phyloP scores from a whole-genome alignment of 352 stramenopile species.

The Globisporangium spinosum region DNA sequence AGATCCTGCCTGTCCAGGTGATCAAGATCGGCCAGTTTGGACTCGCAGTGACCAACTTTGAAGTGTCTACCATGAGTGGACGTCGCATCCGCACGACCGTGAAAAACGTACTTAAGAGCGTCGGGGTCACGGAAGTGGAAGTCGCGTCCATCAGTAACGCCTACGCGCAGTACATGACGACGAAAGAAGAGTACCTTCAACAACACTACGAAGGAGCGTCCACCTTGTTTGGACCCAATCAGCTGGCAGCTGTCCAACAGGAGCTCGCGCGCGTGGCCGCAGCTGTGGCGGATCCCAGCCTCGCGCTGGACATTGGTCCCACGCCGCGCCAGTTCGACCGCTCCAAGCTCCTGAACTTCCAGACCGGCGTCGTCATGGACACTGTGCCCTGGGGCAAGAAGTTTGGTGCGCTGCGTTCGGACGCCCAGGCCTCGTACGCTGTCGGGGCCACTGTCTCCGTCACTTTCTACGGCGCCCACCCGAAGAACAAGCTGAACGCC shows the following conservation, averaged over 20 bases:
- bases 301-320: conserved; percentile 30
- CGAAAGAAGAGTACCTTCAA: conserved; percentile 49
- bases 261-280: conserved; percentile 37
- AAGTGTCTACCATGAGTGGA: conserved; percentile 63
- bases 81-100: conserved; percentile 41
- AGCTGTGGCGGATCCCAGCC: conserved; percentile 23
- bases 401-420: conserved; percentile 26
- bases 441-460: conserved; percentile 32
- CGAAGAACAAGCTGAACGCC: conserved; percentile 27
- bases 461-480: conserved; percentile 40
- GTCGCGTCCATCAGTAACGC: conserved; percentile 38
- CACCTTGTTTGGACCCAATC: conserved; percentile 67
- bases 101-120: conserved; percentile 29
- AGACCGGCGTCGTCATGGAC: conserved; percentile 36
- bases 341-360: conserved; percentile 26
- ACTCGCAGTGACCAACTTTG: conserved; percentile 49
- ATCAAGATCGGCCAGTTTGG: conserved; percentile 50
- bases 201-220: conserved; percentile 75
- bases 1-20: conserved; percentile 47
- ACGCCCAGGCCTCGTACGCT: conserved; percentile 25
- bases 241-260: conserved; percentile 52
- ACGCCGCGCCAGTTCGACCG: conserved; percentile 35
- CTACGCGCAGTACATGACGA: conserved; percentile 67
- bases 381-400: conserved; percentile 16
- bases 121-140: conserved; percentile 32